Conservation (phyloP, 495 filamentous ascomycete genomes). For the Tuber calosporum region DNA sequence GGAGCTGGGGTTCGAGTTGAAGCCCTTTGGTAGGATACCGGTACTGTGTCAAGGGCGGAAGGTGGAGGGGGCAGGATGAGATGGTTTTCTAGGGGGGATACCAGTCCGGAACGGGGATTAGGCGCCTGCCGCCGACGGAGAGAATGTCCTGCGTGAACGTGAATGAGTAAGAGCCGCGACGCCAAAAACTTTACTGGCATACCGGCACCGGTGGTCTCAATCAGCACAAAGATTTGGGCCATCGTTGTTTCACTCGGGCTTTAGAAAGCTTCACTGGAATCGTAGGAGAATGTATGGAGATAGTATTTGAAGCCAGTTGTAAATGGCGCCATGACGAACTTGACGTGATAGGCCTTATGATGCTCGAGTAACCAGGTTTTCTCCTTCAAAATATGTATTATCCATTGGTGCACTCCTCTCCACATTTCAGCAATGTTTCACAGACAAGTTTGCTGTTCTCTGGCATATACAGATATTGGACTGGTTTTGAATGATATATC, state of each 20-base stretch:
- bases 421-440: background rate
- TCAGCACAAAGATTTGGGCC: background rate
- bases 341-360: background rate
- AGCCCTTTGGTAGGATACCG: background rate
- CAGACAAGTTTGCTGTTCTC: background rate
- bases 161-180: background rate
- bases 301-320: background rate
- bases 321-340: background rate
- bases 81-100: background rate
- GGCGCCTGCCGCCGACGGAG: background rate
- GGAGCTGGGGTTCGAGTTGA: background rate
- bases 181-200: background rate
- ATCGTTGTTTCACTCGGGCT: slow-evolving; percentile 1
- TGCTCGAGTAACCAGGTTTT: slow-evolving; percentile 1
- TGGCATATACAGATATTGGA: background rate
- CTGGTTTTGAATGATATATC: slow-evolving; percentile 1
- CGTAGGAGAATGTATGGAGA: slow-evolving; percentile 2
- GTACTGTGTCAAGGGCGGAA: background rate
- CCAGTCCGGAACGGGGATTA: background rate
- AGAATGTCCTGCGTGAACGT: background rate
- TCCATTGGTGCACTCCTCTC: background rate
- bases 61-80: background rate
- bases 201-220: background rate
- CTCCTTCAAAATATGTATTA: background rate
- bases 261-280: background rate